Conservation (phyloP, 495 filamentous ascomycete genomes). For the Aspergillus homomorphus region DNA sequence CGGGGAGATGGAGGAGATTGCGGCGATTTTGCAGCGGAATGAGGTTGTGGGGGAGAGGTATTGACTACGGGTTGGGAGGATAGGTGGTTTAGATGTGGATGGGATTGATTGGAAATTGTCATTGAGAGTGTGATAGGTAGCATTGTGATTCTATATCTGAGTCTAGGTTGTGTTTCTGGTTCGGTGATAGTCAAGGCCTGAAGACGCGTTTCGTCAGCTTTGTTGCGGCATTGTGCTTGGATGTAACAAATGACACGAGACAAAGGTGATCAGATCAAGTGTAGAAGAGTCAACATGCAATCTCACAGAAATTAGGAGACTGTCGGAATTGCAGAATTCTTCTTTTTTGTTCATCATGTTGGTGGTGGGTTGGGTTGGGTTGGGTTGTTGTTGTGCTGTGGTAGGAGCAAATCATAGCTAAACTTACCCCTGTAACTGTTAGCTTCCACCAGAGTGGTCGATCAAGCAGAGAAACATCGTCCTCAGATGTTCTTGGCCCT, state of each 20-base stretch:
- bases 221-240: too few species aligned
- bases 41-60: constrained; percentile 40
- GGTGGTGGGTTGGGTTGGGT: too few species aligned
- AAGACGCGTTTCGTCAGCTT: too few species aligned
- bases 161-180: too few species aligned
- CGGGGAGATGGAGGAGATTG: constrained; percentile 46
- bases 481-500: too few species aligned
- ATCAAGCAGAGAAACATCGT: too few species aligned
- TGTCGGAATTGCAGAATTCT: constrained; percentile 61
- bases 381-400: neutral
- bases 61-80: constrained; percentile 18
- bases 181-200: too few species aligned
- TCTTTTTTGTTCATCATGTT: constrained; percentile 43
- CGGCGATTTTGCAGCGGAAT: constrained; percentile 38
- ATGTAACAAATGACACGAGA: too few species aligned
- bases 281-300: constrained; percentile 54
- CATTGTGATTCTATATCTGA: too few species aligned
- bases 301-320: constrained; percentile 44
- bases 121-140: too few species aligned
- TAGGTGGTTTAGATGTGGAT: too few species aligned
- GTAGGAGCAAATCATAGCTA: neutral
- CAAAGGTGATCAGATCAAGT: constrained; percentile 60
- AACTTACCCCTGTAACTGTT: constrained; percentile 3
- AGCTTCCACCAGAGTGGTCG: constrained; percentile 3
- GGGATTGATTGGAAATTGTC: too few species aligned